Conservation (phyloP, 108 stramenopile species). For the Skeletonema marinoi region DNA sequence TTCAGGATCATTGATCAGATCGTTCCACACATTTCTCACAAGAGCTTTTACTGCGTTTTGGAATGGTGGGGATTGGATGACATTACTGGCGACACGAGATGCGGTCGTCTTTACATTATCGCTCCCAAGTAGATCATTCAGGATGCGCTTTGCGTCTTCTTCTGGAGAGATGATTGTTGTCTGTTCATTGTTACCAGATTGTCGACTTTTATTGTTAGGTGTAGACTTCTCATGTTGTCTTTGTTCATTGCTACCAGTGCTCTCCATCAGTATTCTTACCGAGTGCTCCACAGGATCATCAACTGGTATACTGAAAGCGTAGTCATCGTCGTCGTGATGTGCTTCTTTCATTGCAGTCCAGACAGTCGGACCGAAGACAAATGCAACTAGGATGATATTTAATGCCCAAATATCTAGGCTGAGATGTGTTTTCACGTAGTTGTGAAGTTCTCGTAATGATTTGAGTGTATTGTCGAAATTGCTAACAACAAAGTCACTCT, state of each 20-base stretch:
- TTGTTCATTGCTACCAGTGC: conserved; percentile 6
- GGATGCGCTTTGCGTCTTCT: conserved; percentile 50
- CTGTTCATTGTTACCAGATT: neutral
- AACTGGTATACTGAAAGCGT: conserved; percentile 37
- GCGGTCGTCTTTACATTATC: conserved; percentile 39
- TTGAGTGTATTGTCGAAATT: conserved; percentile 23
- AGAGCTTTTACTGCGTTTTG: conserved; percentile 63
- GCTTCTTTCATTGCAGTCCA: conserved; percentile 36
- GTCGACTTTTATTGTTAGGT: neutral
- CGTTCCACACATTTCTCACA: conserved; percentile 72
- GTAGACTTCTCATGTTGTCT: neutral
- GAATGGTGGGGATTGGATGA: conserved; percentile 67
- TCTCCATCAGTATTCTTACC: conserved; percentile 46
- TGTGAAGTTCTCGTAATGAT: conserved; percentile 12
- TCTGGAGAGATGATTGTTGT: conserved; percentile 34
- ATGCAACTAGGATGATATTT: conserved; percentile 31
- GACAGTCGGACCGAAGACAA: conserved; percentile 35
- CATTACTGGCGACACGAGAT: conserved; percentile 47
- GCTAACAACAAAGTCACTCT: conserved; percentile 3
- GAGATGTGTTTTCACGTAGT: conserved; percentile 27
- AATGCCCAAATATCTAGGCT: conserved; percentile 50
- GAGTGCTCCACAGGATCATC: conserved; percentile 53
- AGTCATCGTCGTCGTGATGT: conserved; percentile 36
- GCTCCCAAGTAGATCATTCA: conserved; percentile 38
- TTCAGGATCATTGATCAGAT: conserved; percentile 75